Evolutionary conservation across 441 rosid genomes (phyloP).

Genomic region (Jatropha multifida): DNA sequence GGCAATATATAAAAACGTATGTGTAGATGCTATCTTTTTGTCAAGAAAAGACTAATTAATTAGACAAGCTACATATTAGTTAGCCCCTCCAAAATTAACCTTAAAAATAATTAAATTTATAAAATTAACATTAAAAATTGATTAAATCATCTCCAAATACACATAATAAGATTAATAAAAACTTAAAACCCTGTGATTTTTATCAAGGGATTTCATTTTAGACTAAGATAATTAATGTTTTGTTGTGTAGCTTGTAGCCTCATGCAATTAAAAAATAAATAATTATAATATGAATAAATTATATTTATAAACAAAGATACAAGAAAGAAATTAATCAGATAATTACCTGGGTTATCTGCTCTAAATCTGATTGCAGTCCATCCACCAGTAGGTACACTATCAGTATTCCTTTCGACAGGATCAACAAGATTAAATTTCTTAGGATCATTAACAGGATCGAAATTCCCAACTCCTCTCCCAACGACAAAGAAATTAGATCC

Average conservation of each 20-base stretch:
- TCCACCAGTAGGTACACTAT: constrained; percentile 80
- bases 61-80: background rate
- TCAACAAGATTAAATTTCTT: constrained; percentile 69
- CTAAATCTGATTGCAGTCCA: constrained; percentile 87
- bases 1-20: background rate
- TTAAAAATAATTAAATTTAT: background rate
- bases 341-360: constrained; percentile 88
- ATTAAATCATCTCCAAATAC: too few species aligned
- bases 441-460: constrained; percentile 50
- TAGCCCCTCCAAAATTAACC: background rate
- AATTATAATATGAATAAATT: background rate
- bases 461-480: constrained; percentile 81
- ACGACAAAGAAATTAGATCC: constrained; percentile 75
- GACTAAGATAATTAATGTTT: too few species aligned
- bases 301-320: too few species aligned
- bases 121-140: too few species aligned
- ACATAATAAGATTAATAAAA: too few species aligned
- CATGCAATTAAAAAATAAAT: too few species aligned
- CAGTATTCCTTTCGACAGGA: constrained; percentile 88
- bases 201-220: background rate
- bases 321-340: too few species aligned
- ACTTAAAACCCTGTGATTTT: background rate
- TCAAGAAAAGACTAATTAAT: constrained; percentile 21
- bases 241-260: too few species aligned
- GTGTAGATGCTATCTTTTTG: constrained; percentile 7